Evolutionary conservation across 139 green algal species (phyloP), one percentile per base, ranked within the genome.

Genomic region (Chlorokybus atmophyticus): DNA sequence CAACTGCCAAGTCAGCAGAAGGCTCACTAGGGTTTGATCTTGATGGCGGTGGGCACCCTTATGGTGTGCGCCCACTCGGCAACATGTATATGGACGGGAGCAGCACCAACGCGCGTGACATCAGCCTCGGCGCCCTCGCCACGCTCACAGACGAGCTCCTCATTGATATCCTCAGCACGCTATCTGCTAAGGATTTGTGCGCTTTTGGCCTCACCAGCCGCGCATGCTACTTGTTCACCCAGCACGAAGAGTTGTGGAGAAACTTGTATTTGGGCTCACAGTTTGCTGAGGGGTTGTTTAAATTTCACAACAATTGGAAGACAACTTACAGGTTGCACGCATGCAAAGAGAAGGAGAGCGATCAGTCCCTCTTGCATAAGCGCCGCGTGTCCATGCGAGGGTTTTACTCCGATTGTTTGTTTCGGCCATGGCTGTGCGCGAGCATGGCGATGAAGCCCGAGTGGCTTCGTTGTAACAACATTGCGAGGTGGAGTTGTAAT

Each of bases 161-260:
- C 29, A 55, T 95, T 24, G 50, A 75, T 1, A 28, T 95, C 0
- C 52, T 96, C 14, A 63, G 50, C 21, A 24, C 56, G 2, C 57
- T 59, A 39, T 31, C 60, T 27, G 44, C 44, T 8, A 5, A 6
- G 6, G 14, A 52, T 7, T 28, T 70, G 5, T 26, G 24, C 19
- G 44, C n/a, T 17, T 23, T 65, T 21, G 32, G 27, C 39, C 27
- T 40, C 39, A 38, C 57, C 50, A 85, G 72, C 66, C 70, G 68
- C 29, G 71, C 70, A 0, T 47, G 90, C 7, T 92, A 87, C 66
- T 85, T 73, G 57, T 95, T 94, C 29, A 62, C 48, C 7, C 75
- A 82, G 39, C 74, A 82, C 32, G 78, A 93, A 27, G 90, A 96
- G 4, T 65, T 91, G 2, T 97, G 86, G 88, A 86, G 40, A 74